A percentile compares a stretch with the other conserved stretches of the same genome.
Conservation (phyloP, 495 filamentous ascomycete genomes). For the Aspergillus diversus region DNA sequence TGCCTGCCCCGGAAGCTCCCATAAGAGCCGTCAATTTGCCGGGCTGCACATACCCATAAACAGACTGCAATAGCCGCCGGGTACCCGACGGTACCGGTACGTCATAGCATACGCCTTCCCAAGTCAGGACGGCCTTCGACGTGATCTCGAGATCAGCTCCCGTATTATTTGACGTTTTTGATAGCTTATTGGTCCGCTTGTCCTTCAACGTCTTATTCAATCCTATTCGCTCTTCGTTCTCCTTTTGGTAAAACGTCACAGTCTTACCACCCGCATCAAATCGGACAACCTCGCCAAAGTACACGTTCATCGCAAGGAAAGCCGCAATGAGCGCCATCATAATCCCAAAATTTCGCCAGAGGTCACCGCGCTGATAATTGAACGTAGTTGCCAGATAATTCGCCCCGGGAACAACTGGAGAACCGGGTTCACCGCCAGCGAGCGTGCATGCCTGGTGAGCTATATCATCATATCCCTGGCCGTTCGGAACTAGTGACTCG, state of each 20-base stretch:
- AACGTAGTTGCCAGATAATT: constrained; percentile 67
- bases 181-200: constrained; percentile 58
- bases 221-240: constrained; percentile 68
- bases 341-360: constrained; percentile 81
- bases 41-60: constrained; percentile 79
- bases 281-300: constrained; percentile 75
- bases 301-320: constrained; percentile 69
- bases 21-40: constrained; percentile 80
- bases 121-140: constrained; percentile 58
- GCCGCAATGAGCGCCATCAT: constrained; percentile 67
- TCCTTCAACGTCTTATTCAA: constrained; percentile 66
- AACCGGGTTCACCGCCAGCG: constrained; percentile 66
- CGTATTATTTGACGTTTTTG: constrained; percentile 50
- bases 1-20: constrained; percentile 86
- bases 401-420: constrained; percentile 57
- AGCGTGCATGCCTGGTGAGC: constrained; percentile 76
- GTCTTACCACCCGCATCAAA: constrained; percentile 79
- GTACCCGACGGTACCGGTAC: constrained; percentile 72
- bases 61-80: constrained; percentile 67
- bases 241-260: constrained; percentile 72
- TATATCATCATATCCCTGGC: constrained; percentile 65
- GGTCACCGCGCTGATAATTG: constrained; percentile 59
- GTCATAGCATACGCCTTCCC: constrained; percentile 62
- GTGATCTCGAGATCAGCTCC: constrained; percentile 64
- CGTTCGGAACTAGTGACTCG: constrained; percentile 67